Base-by-base conservation (phyloP, 139 green algal genomes). In the Gonium pectorale region DNA sequence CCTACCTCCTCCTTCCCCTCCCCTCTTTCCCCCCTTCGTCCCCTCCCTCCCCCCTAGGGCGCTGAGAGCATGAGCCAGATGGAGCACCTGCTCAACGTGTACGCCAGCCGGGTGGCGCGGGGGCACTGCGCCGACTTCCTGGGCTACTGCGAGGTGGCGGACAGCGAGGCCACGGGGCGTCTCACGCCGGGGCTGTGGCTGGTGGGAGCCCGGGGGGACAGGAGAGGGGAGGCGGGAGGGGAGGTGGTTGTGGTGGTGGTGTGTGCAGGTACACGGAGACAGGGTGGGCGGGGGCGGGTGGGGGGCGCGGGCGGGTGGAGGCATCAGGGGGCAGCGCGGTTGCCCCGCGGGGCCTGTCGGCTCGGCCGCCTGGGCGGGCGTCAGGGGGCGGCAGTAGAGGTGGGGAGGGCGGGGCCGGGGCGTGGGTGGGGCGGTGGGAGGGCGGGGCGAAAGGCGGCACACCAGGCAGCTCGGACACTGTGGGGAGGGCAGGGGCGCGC, bases 21-120 rank as follows among this genome's bases (percentile, higher is more conserved):
- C 56, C 56, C 19, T 35, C 56, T 17, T 13, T 56, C 29, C 6
- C 68, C 43, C 27, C 41, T 38, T 35, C 41, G 37, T 11, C 22
- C 38, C 38, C 41, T 15, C 35, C 27, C 71, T 33, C 43, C 60
- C 33, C 7, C 27, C n/a, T 81, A 93, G 88, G 95, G 93, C 21
- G 94, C 95, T 0, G 79, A 90, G 60, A 83, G 93, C 79, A 97
- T 98, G 92, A 88, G 73, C 29, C 69, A 95, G 80, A 96, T 96
- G 91, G 95, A 97, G 89, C 93, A 96, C 83, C 51, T 96, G 77
- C 90, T 98, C 51, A 97, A 97, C 43, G 92, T 96, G 64, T 95
- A 97, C 73, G 93, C 94, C 43, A 85, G 74, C 38, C 90, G 90
- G 41, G 89, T 91, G 26, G 93, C 92, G 0, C 82, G 75, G 17